Evolutionary conservation across 2,329 filamentous ascomycete genomes (phyloP).

Genomic region (Drechslerella stenobrocha): DNA sequence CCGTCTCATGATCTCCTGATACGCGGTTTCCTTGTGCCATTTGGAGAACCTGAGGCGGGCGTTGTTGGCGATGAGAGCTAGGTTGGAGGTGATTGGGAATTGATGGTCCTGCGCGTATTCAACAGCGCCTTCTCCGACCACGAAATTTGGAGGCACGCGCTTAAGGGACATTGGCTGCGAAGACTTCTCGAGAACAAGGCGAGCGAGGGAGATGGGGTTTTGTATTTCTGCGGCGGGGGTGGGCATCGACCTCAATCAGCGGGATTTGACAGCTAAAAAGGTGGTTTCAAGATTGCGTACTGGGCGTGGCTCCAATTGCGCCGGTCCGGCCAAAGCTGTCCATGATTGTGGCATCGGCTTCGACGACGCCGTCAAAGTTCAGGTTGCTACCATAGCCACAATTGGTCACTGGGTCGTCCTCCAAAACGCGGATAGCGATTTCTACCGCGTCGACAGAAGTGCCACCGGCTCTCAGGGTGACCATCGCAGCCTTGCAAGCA

Average conservation of each 20-base stretch:
- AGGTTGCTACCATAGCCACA: constrained; percentile 95
- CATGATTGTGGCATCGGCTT: constrained; percentile 91
- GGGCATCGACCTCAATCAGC: no score
- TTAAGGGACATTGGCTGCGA: constrained; percentile 76
- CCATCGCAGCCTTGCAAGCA: constrained; percentile 75
- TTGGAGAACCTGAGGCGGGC: constrained; percentile 76
- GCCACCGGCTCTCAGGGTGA: constrained; percentile 74
- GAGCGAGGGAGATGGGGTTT: constrained; percentile 87
- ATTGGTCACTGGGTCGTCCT: constrained; percentile 95
- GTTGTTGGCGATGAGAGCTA: constrained; percentile 76
- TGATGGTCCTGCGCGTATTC: constrained; percentile 82
- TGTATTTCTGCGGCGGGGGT: constrained; percentile 69
- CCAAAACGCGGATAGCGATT: constrained; percentile 80
- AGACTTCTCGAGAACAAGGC: constrained; percentile 76
- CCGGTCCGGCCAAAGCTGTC: constrained; percentile 90
- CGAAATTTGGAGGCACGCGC: constrained; percentile 86
- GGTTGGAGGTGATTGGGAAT: constrained; percentile 72
- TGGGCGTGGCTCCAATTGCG: constrained; percentile 84
- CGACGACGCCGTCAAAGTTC: constrained; percentile 83
- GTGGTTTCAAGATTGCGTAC: no score
- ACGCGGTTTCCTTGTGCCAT: constrained; percentile 68
- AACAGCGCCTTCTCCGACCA: constrained; percentile 81
- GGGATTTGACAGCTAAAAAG: no score
- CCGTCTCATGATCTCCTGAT: constrained; percentile 67
- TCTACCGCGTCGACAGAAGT: constrained; percentile 87